Evolutionary conservation across 1,139 yeast species (phyloP), one percentile per base, ranked within the genome.

Genomic region (Saccharomyces hybrid): DNA sequence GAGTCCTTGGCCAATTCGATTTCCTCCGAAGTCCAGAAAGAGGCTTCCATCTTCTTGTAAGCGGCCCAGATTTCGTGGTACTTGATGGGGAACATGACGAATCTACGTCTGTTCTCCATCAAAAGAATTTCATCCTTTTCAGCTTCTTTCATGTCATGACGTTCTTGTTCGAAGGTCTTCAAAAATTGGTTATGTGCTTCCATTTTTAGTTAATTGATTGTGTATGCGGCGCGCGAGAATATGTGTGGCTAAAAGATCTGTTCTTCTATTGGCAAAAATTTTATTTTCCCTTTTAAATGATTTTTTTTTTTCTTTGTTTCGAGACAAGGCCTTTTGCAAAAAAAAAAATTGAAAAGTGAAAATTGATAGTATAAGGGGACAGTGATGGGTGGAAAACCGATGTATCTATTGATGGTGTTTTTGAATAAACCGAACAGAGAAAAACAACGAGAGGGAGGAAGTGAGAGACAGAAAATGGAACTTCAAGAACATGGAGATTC

Each of bases 21-120:
- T 77, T 93, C 99, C 78, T 93, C 99, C 54, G 99, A 97, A 52
- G 99, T 93, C 99, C 99, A 93, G 81, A 93, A 93, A 11, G 97
- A 89, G 27, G 99, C 98, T 78, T 93, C 99, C 48, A 98, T 97
- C 76, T 91, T 90, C 79, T 93, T 93, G 77, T 93, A 93, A 81
- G 95, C 93, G 73, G 91, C 96, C 98, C 99, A 93, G 69, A 95
- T 88, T 76, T 93, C 98, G 72, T 91, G 95, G 77, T 90, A 95
- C 75, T 88, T 88, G 75, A 93, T 90, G 61, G 99, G 99, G 84
- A 93, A 95, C 65, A 93, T 78, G 55, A 93, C 99, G 70, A 90
- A 93, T 70, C 99, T 84, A 70, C 83, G 83, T 64, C 81, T 83
- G 81, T 95, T 93, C 75, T 93, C 98, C 58, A 73, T 72, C 68